These are phyloP conservation scores for Pythium oligandrum DNA, from an alignment of 352 stramenopile genomes.

Conservation along the genomic window DNA sequence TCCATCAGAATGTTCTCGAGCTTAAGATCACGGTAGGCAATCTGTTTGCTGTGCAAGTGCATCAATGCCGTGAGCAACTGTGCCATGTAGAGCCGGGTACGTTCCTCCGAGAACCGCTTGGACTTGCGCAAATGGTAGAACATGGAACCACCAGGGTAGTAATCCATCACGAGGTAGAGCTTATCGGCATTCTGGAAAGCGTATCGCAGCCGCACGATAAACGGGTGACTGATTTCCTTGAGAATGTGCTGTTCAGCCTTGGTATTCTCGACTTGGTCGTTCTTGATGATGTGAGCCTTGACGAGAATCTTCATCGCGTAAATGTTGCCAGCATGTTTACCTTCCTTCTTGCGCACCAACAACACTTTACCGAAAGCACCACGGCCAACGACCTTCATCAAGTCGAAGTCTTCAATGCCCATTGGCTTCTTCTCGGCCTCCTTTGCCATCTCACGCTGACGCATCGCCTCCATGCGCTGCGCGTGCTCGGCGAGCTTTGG, in stretches of 20 bases:
- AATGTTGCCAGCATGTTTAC: slow-evolving; percentile 79
- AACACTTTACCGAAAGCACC: slow-evolving; percentile 95
- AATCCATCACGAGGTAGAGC: slow-evolving; percentile 97
- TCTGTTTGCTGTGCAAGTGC: slow-evolving; percentile 87
- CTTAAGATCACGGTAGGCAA: slow-evolving; percentile 87
- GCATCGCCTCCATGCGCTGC: slow-evolving; percentile 76
- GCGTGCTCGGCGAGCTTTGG: slow-evolving; percentile 60
- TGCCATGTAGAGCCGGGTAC: slow-evolving; percentile 84
- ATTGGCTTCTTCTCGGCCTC: slow-evolving; percentile 69
- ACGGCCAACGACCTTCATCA: slow-evolving; percentile 94
- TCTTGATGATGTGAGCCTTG: slow-evolving; percentile 91
- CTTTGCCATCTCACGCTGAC: slow-evolving; percentile 63
- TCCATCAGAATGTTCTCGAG: slow-evolving; percentile 90
- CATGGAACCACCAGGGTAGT: slow-evolving; percentile 89
- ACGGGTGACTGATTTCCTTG: slow-evolving; percentile 88
- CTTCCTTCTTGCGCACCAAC: slow-evolving; percentile 90
- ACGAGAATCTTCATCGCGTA: slow-evolving; percentile 95
- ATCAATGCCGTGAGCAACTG: slow-evolving; percentile 84
- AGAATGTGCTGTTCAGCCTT: slow-evolving; percentile 89
- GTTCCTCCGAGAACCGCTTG: slow-evolving; percentile 82
- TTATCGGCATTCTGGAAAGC: slow-evolving; percentile 88
- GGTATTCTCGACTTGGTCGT: slow-evolving; percentile 92
- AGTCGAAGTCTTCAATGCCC: slow-evolving; percentile 91
- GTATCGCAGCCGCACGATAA: slow-evolving; percentile 79
- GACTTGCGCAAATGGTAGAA: slow-evolving; percentile 88